Evolutionary conservation across 345 rosid species (phyloP), one percentile per base, ranked within the genome.

Genomic region (Eucalyptus pauciflora): DNA sequence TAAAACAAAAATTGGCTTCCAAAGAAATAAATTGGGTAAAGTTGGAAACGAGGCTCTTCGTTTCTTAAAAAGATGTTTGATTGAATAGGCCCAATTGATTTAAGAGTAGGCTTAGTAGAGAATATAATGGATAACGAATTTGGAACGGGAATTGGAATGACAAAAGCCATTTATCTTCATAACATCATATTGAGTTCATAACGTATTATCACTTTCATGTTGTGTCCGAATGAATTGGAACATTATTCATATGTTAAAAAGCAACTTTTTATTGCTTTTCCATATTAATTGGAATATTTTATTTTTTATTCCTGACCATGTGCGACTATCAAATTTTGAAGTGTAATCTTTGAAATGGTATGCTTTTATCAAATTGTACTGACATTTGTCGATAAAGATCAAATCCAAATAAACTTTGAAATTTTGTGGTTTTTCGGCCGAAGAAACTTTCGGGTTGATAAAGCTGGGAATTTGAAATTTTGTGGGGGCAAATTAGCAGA

Each of bases 21-120:
- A 33, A 17, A 33, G 81, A 31, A 71, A 17, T 1, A 33, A 71
- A 71, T 33, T 37, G 25, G 24, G 81, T 16, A 71, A 33, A 67
- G 10, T 67, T 33, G 4, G 14, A 71, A 18, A 9, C 0, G 2
- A 33, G 81, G 22, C 81, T 33, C 24, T 5, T 18, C 3, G 0
- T 67, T 67, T 67, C 3, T n/a, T 67, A 18, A 14, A 71, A 31
- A 9, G 22, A 33, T 33, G 7, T 18, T 71, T 71, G 25, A 71
- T 1, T 33, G 13, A 33, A 71, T 17, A 33, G 4, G 81, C 25
- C 13, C 13, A 33, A 17, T 33, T 43, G 7, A 33, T 71, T 41
- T 33, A 71, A 33, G 45, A 16, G 13, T 33, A 33, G 13, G 41
- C 3, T 33, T 37, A 37, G 27, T 10, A 37, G 12, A 18, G 3